phyloP scores from a whole-genome alignment of 306 rosid genomes.

The Cucumis cinereus region DNA sequence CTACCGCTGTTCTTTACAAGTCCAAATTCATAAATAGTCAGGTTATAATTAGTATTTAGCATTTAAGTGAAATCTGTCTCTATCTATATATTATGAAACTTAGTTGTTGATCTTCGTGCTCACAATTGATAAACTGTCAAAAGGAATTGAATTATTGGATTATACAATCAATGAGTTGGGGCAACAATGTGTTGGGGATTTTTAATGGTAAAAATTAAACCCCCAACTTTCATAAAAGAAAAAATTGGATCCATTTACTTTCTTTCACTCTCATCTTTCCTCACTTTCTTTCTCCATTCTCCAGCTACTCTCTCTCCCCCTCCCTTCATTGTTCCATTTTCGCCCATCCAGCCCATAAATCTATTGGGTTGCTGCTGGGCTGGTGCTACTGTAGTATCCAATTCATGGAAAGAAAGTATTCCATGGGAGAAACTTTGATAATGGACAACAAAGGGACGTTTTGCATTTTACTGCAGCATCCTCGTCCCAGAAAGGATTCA shows the following conservation, averaged over 20 bases:
- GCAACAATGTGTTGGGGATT: background rate
- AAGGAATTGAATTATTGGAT: background rate
- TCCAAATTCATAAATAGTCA: background rate
- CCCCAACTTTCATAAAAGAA: background rate
- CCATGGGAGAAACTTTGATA: background rate
- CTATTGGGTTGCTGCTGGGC: background rate
- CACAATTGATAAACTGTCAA: background rate
- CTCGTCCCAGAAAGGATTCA: background rate
- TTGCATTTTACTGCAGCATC: background rate
- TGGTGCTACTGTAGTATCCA: background rate
- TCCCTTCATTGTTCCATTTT: background rate
- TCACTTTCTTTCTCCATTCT: background rate
- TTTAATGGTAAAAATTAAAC: background rate
- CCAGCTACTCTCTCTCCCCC: background rate
- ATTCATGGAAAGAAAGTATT: background rate
- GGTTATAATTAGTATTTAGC: background rate
- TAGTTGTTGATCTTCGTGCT: background rate
- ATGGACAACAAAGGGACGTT: background rate
- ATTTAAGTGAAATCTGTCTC: background rate
- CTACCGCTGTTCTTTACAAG: background rate
- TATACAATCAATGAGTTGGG: background rate
- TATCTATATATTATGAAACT: background rate
- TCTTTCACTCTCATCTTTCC: background rate
- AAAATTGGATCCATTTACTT: background rate
- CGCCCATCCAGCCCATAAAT: background rate